Evolutionary conservation across 169 alveolate species (phyloP).

Genomic region (Plasmodium coatneyi): DNA sequence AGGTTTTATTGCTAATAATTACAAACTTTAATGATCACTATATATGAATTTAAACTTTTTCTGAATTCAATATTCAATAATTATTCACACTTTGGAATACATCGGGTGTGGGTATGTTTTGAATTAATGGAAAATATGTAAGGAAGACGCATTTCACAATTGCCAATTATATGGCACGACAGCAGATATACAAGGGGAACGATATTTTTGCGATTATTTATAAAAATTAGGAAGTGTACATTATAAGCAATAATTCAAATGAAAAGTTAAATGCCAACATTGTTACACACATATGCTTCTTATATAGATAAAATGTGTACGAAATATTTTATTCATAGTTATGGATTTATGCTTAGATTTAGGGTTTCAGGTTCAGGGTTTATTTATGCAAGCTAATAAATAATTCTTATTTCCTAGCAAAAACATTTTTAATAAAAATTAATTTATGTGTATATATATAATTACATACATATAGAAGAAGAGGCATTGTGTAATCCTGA

Average conservation of each 20-base stretch:
- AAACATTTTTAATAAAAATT: too few species aligned
- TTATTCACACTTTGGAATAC: not conserved
- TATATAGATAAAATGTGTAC: not conserved
- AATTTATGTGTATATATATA: too few species aligned
- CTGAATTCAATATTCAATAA: not conserved
- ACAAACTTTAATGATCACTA: not conserved
- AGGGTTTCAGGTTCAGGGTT: too few species aligned
- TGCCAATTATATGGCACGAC: not conserved
- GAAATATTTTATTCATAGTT: not conserved
- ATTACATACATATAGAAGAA: too few species aligned
- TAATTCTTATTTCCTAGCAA: too few species aligned
- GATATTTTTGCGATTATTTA: not conserved
- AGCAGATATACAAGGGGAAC: not conserved
- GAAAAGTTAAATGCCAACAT: not conserved
- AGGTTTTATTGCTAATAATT: not conserved
- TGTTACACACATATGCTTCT: not conserved
- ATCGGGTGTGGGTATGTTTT: not conserved
- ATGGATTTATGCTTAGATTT: too few species aligned
- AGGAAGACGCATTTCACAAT: not conserved
- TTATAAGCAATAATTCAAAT: not conserved
- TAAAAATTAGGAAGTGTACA: not conserved
- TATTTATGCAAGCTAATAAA: too few species aligned
- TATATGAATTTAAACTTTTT: not conserved
- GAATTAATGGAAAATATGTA: not conserved
- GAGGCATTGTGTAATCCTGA: too few species aligned